Base-by-base conservation (phyloP, 129 eudicot species). In the Lonicera japonica region DNA sequence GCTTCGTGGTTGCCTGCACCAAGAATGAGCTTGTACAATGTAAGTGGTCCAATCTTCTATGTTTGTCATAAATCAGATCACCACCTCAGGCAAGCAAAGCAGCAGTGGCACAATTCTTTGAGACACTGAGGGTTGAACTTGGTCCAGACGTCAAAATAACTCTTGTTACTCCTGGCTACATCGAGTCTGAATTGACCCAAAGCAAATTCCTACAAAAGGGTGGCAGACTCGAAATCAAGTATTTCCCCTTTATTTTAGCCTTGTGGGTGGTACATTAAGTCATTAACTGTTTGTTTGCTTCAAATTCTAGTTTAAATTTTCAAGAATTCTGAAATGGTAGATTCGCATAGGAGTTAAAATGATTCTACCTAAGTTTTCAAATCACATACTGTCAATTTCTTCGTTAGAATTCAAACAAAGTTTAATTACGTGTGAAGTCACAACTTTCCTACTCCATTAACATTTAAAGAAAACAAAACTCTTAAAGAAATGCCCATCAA, bases 11-110 rank as follows among this genome's bases (percentile, higher is more conserved):
- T 86, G 40, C 77, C 86, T 17, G 25, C 74, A n/a, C 95, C 90
- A 61, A 76, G 86, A 36, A 64, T 74, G 89, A 83, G 86, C 55
- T n/a, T 86, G 43, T 86, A 86, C 77, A 79, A 73, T 55, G 95
- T 86, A 65, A 52, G 34, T 29, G 2, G 6, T 29, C 36, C 2
- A 6, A 29, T 29, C 6, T 29, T 29, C 36, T 29, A 29, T 29
- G n/a, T 29, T 29, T 29, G 36, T 29, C 6, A 29, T 29, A 2
- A 6, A 29, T 29, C 18, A 23, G 38, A 52, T 54, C 22, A 2
- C 45, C 15, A 51, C 45, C 11, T 38, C 54, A 72, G 82, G 82
- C 79, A 52, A 73, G 79, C 62, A 81, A 29, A 70, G 83, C 87
- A n/a, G 83, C 87, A 61, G 40, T 81, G 23, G n/a, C 56, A 9